Base-by-base conservation (phyloP, 1,284 basidiomycete genomes). In the Inonotus obliquus region DNA sequence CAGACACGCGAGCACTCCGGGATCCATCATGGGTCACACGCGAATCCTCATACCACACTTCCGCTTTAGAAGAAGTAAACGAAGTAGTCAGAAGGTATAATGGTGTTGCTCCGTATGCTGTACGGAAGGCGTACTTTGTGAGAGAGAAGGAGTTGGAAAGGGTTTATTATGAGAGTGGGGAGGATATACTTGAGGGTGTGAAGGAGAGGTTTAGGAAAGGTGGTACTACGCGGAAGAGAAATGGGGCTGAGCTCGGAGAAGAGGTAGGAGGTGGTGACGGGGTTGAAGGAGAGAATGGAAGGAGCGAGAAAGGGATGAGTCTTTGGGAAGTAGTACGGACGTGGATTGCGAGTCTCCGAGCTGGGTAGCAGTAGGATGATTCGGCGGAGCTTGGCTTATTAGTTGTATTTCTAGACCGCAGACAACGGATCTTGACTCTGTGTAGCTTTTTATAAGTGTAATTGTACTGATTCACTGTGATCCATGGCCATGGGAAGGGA, bases 71-170 rank as follows among this genome's bases (percentile, higher is more conserved):
- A 27, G 85, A 92, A 66, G 74, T 94, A 35, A 94, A 95, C 73
- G 77, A 82, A 10, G 75, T 89, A 6, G 85, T 93, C 37, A 77
- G 89, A 57, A 85, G 87, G 73, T 91, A 92, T 74, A 94, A 95
- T 69, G 85, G 83, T 10, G 73, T 89, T 44, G 92, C 92, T 10
- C 92, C 91, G 2, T 89, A 87, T 66, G 77, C 84, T 11, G 90
- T 87, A 21, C 79, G 91, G 17, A 75, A 87, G 48, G 75, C 82
- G 4, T 81, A 87, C 59, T 79, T 89, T 63, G 74, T 75, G 38
- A 78, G 81, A 21, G 75, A 78, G 10, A 74, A 71, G 19, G 91
- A 94, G 73, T 74, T 94, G 13, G 79, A 79, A 65, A 77, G 73
- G 64, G 71, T 82, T 59, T 87, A 85, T 68, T 75, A 77, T 32